Evolutionary conservation across 2,329 filamentous ascomycete species (phyloP).

Genomic region (Colletotrichum phormii): DNA sequence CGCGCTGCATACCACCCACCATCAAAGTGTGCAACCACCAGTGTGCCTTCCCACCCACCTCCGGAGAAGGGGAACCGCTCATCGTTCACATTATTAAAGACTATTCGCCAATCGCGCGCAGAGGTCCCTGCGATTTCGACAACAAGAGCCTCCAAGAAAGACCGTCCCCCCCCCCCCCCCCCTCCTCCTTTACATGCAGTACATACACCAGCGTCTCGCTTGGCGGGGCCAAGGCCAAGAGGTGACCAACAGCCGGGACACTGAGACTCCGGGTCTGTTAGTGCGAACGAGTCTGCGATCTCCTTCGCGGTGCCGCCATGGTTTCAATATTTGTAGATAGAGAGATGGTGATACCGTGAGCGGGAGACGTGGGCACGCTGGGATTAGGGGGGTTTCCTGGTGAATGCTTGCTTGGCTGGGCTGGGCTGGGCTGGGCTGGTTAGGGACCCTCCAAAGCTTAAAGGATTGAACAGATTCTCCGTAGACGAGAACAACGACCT

Average conservation of each 20-base stretch:
- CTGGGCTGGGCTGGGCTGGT: too few relatives aligned
- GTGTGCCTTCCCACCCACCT: background rate
- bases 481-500: background rate
- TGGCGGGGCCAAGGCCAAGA: conserved; percentile 1
- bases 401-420: too few relatives aligned
- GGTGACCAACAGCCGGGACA: conserved; percentile 1
- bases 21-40: background rate
- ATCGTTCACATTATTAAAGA: background rate
- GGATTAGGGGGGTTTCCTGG: too few relatives aligned
- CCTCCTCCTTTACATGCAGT: background rate
- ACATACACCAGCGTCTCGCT: conserved; percentile 13
- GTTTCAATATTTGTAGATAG: background rate
- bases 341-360: too few relatives aligned
- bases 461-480: background rate
- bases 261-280: background rate
- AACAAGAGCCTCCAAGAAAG: conserved; percentile 22
- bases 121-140: background rate
- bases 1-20: conserved; percentile 29
- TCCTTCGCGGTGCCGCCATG: background rate
- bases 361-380: too few relatives aligned
- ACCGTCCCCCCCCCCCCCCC: background rate
- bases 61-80: background rate
- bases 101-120: conserved; percentile 31
- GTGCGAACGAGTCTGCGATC: background rate
- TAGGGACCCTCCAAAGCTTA: background rate